phyloP scores from a whole-genome alignment of 495 filamentous ascomycete species.

The Glarea lozoyensis region DNA sequence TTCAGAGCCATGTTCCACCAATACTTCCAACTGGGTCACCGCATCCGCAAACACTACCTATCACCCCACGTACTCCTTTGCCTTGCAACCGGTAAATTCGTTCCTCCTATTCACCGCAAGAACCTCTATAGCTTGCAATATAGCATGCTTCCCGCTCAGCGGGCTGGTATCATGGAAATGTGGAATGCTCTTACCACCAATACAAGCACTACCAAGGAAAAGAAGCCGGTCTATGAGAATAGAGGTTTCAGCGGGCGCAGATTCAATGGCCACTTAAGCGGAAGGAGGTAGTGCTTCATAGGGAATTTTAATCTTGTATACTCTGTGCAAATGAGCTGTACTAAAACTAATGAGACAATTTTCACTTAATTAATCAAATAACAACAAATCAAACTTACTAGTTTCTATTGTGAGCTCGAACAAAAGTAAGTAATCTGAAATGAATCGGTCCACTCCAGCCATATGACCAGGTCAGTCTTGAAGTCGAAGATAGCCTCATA shows the following conservation, averaged over 20 bases:
- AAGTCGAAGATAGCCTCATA: no score
- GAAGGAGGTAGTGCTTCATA: conserved; percentile 5
- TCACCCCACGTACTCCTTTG: conserved; percentile 80
- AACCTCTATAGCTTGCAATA: conserved; percentile 97
- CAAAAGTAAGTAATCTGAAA: no score
- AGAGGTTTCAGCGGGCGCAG: conserved; percentile 1
- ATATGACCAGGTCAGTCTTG: no score
- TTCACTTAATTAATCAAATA: no score
- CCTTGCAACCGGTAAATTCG: conserved; percentile 81
- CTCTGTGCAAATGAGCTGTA: neutral
- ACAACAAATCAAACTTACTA: no score
- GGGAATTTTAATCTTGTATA: neutral
- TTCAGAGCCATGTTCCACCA: conserved; percentile 90
- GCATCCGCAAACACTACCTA: conserved; percentile 91
- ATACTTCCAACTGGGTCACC: conserved; percentile 88
- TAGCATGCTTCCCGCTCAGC: conserved; percentile 83
- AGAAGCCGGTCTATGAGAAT: conserved; percentile 1
- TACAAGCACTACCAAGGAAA: conserved; percentile 6
- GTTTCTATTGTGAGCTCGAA: no score
- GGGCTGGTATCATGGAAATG: conserved; percentile 73
- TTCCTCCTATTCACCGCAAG: conserved; percentile 83
- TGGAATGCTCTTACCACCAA: conserved; percentile 65
- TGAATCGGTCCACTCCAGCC: no score
- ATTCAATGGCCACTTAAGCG: conserved; percentile 6
- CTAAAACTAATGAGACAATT: no score